Conservation (phyloP, 768 basidiomycete genomes). For the Kockovaella imperatae region DNA sequence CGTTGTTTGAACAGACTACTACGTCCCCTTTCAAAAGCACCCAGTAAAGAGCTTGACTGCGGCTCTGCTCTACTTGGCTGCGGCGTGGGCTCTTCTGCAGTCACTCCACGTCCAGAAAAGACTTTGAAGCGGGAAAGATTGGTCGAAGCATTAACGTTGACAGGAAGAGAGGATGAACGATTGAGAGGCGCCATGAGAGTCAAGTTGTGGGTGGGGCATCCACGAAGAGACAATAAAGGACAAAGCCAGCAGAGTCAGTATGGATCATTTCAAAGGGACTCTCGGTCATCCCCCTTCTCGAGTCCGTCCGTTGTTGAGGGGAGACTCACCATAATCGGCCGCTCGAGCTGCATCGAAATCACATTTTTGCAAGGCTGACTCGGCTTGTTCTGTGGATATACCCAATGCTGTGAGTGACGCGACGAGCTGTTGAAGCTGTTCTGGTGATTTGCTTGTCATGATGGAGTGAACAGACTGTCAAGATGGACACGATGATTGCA, state of each 20-base stretch:
- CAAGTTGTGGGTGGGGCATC: too few relatives aligned
- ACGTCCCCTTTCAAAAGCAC: background rate
- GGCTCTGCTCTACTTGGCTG: conserved; percentile 6
- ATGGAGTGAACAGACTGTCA: too few relatives aligned
- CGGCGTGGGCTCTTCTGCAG: background rate
- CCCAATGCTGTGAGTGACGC: conserved; percentile 31
- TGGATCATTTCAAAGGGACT: conserved; percentile 1
- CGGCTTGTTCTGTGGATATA: conserved; percentile 34
- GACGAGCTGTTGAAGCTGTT: conserved; percentile 20
- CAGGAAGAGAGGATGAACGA: conserved; percentile 41
- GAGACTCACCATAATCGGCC: conserved; percentile 43
- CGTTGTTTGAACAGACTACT: too few relatives aligned
- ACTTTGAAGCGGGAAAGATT: conserved; percentile 39
- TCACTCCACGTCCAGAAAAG: conserved; percentile 18
- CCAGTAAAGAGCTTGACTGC: conserved; percentile 1
- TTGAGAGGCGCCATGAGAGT: conserved; percentile 42
- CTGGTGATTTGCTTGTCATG: too few relatives aligned
- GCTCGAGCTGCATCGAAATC: conserved; percentile 27
- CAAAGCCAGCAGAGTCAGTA: background rate
- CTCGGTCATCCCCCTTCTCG: conserved; percentile 1
- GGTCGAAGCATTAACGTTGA: conserved; percentile 38
- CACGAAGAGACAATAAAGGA: too few relatives aligned
- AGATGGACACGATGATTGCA: too few relatives aligned
- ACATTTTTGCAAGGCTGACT: conserved; percentile 36
- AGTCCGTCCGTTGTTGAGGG: background rate